phyloP scores from a whole-genome alignment of 1,284 basidiomycete genomes.

The Athelia psychrophila region DNA sequence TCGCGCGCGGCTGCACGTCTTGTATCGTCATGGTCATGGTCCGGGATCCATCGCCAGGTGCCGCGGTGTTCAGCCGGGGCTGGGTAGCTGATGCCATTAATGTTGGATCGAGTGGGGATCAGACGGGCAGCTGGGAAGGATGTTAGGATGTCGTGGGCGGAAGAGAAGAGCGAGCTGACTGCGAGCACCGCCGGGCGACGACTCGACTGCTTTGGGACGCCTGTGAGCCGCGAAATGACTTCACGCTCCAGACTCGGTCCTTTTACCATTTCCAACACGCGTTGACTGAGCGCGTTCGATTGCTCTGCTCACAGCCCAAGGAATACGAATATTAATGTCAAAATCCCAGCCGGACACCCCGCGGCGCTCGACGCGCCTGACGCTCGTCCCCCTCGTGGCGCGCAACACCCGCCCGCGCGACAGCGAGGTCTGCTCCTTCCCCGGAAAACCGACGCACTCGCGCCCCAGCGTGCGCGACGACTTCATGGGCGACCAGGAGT shows the following conservation, averaged over 20 bases:
- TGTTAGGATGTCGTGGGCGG: no score
- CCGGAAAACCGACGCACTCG: not conserved
- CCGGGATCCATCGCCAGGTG: constrained; percentile 53
- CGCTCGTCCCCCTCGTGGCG: not conserved
- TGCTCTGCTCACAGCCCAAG: no score
- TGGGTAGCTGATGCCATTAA: constrained; percentile 18
- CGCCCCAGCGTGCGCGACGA: not conserved
- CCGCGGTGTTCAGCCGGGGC: constrained; percentile 29
- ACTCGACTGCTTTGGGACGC: no score
- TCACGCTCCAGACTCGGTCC: no score
- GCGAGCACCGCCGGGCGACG: no score
- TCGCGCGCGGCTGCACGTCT: constrained; percentile 36
- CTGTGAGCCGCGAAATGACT: no score
- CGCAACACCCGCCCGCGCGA: not conserved
- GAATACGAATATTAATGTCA: no score
- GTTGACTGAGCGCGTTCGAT: no score
- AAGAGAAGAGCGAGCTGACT: no score
- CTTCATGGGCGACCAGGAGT: not conserved
- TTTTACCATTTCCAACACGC: no score
- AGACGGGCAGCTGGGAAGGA: no score
- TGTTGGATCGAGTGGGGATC: no score
- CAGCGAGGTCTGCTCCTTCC: not conserved
- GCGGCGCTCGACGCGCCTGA: not conserved
- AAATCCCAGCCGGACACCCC: not conserved
- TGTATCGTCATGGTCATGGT: constrained; percentile 48